Evolutionary conservation across 2,329 filamentous ascomycete genomes (phyloP).

Genomic region (Penicillium sp.): DNA sequence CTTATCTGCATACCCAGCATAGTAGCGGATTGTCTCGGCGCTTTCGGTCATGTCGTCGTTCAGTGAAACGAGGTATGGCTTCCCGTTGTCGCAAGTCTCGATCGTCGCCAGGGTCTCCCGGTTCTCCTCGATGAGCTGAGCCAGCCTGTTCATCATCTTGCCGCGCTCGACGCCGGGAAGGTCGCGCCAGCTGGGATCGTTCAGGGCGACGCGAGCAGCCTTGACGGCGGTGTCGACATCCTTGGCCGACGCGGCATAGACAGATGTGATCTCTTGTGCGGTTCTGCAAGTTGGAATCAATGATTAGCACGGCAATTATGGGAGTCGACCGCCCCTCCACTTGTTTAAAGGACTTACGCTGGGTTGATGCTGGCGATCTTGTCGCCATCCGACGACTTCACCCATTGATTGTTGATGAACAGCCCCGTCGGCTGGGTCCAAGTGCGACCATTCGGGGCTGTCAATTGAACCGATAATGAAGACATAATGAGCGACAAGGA

Average conservation of each 20-base stretch:
- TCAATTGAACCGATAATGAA: constrained; percentile 34
- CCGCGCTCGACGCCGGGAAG: constrained; percentile 56
- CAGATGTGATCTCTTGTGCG: constrained; percentile 30
- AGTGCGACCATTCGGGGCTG: constrained; percentile 39
- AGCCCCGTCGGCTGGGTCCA: constrained; percentile 42
- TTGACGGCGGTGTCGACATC: constrained; percentile 38
- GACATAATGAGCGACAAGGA: constrained; percentile 12
- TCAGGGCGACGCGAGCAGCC: constrained; percentile 31
- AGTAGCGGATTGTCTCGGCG: constrained; percentile 40
- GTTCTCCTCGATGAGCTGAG: constrained; percentile 61
- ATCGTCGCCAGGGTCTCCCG: constrained; percentile 57
- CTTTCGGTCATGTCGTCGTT: constrained; percentile 26
- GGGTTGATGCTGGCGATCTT: constrained; percentile 40
- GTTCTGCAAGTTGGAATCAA: constrained; percentile 16
- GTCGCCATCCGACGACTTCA: constrained; percentile 37
- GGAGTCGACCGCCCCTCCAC: no score
- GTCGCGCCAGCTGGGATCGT: constrained; percentile 29
- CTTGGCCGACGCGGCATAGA: constrained; percentile 32
- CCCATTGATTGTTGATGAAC: constrained; percentile 48
- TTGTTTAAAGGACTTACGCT: no score
- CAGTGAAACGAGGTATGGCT: constrained; percentile 38
- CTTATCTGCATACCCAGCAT: constrained; percentile 84
- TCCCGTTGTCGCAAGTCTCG: constrained; percentile 74
- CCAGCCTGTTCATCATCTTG: constrained; percentile 63
- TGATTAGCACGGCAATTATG: no score